Conservation (phyloP, 73 alveolate genomes). For the Paramecium caudatum region DNA sequence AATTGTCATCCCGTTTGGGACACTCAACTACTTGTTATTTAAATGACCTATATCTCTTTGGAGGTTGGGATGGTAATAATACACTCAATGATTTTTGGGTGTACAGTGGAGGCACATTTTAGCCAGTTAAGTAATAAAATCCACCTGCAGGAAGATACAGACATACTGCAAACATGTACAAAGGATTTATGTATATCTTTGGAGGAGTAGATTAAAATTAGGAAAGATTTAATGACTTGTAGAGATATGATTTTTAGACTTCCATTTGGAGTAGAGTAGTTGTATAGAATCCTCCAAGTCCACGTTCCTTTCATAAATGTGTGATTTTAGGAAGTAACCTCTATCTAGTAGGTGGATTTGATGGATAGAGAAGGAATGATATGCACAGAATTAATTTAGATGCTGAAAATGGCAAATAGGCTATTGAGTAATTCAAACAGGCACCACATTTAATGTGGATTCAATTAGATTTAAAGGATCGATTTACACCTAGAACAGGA, state of each 20-base stretch:
- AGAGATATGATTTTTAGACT: slow-evolving; percentile 72
- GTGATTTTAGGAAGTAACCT: slow-evolving; percentile 51
- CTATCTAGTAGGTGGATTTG: slow-evolving; percentile 87
- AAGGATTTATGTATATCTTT: slow-evolving; percentile 77
- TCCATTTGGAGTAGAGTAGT: slow-evolving; percentile 78
- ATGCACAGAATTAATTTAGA: slow-evolving; percentile 80
- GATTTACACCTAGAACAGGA: slow-evolving; percentile 85
- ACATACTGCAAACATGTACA: slow-evolving; percentile 82
- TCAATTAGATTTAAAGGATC: not conserved
- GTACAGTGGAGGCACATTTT: slow-evolving; percentile 82
- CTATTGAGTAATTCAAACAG: not conserved
- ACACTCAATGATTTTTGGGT: slow-evolving; percentile 90
- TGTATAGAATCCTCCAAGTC: slow-evolving; percentile 79
- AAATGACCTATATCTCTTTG: slow-evolving; percentile 89
- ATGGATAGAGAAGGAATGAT: slow-evolving; percentile 89
- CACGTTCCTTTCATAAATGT: slow-evolving; percentile 86
- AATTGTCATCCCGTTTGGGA: slow-evolving; percentile 89
- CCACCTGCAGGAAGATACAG: slow-evolving; percentile 82
- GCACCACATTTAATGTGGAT: slow-evolving; percentile 63
- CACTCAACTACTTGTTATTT: slow-evolving; percentile 90
- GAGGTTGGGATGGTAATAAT: slow-evolving; percentile 97
- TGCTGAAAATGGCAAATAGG: slow-evolving; percentile 1
- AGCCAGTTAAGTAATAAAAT: slow-evolving; percentile 71
- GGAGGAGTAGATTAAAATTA: slow-evolving; percentile 87
- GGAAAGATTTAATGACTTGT: slow-evolving; percentile 84